Conservation (phyloP, 2,329 filamentous ascomycete species). For the Coniella vitis region DNA sequence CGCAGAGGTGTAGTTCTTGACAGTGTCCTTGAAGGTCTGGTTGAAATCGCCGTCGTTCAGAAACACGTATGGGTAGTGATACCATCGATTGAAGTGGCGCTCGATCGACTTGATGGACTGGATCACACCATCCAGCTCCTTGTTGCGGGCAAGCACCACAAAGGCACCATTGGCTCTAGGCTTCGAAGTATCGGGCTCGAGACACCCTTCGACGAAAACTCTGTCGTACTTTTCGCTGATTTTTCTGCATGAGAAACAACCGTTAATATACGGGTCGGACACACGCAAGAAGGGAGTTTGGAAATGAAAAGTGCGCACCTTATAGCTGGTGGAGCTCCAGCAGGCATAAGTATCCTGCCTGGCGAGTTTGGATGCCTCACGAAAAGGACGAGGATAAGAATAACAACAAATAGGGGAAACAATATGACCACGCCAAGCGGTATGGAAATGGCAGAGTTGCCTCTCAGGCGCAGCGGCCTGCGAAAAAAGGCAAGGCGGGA, state of each 20-base stretch:
- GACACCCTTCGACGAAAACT: slow-evolving; percentile 87
- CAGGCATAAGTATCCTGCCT: slow-evolving; percentile 77
- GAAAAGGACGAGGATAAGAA: slow-evolving; percentile 85
- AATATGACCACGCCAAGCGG: slow-evolving; percentile 87
- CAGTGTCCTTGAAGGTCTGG: slow-evolving; percentile 80
- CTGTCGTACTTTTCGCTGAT: slow-evolving; percentile 97
- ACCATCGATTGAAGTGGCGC: slow-evolving; percentile 98
- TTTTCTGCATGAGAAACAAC: slow-evolving; percentile 52
- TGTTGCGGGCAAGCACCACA: slow-evolving; percentile 90
- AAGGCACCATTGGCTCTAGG: slow-evolving; percentile 91
- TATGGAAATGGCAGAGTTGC: slow-evolving; percentile 87
- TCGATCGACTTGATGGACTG: slow-evolving; percentile 98
- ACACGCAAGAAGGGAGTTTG: neutral
- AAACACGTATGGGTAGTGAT: slow-evolving; percentile 97
- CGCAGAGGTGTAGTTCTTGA: slow-evolving; percentile 84
- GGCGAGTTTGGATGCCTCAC: slow-evolving; percentile 79
- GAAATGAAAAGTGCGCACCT: slow-evolving; percentile 52
- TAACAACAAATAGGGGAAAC: slow-evolving; percentile 85
- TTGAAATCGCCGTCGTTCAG: slow-evolving; percentile 98
- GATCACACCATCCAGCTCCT: slow-evolving; percentile 91
- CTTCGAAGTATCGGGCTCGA: slow-evolving; percentile 68
- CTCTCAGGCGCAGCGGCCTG: slow-evolving; percentile 78
- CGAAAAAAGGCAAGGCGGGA: slow-evolving; percentile 71
- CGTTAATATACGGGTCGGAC: neutral
- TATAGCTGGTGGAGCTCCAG: slow-evolving; percentile 81